Conservation (phyloP, 805 yeast species). For the Lipomyces starkeyi region DNA sequence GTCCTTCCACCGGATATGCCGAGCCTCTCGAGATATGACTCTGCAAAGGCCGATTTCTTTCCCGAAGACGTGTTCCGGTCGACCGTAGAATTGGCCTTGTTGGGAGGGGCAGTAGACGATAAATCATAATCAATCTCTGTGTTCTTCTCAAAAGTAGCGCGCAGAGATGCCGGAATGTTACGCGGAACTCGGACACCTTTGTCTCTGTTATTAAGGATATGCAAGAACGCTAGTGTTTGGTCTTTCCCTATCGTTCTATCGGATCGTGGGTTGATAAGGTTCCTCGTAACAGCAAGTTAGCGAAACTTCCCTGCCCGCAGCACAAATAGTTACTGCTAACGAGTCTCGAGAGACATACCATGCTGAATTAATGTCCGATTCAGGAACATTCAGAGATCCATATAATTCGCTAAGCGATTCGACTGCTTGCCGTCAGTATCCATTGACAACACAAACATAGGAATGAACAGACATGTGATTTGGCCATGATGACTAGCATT, state of each 20-base stretch:
- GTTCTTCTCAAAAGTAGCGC: constrained; percentile 90
- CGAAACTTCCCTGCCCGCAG: not conserved
- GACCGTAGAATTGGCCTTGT: not conserved
- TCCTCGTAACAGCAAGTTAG: constrained; percentile 44
- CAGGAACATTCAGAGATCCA: constrained; percentile 75
- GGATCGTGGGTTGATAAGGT: constrained; percentile 87
- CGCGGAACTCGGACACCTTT: constrained; percentile 85
- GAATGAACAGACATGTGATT: constrained; percentile 55
- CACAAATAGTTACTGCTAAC: not conserved
- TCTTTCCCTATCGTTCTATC: constrained; percentile 90
- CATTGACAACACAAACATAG: not conserved
- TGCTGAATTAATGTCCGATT: constrained; percentile 82
- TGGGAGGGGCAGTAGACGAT: constrained; percentile 28
- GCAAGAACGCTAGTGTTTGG: constrained; percentile 86
- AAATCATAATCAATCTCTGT: constrained; percentile 50
- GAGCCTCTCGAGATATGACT: constrained; percentile 41
- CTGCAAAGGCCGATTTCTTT: constrained; percentile 42
- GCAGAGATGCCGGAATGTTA: constrained; percentile 89
- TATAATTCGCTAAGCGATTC: constrained; percentile 73
- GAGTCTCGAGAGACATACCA: constrained; percentile 57
- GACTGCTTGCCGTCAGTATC: constrained; percentile 42
- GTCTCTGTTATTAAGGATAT: constrained; percentile 87
- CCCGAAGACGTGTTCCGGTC: constrained; percentile 19
- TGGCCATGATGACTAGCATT: constrained; percentile 82
- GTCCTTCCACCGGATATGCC: constrained; percentile 50